These are phyloP conservation scores for Cephaloascus albidus DNA, from an alignment of 805 yeast species.

Conservation along the genomic window DNA sequence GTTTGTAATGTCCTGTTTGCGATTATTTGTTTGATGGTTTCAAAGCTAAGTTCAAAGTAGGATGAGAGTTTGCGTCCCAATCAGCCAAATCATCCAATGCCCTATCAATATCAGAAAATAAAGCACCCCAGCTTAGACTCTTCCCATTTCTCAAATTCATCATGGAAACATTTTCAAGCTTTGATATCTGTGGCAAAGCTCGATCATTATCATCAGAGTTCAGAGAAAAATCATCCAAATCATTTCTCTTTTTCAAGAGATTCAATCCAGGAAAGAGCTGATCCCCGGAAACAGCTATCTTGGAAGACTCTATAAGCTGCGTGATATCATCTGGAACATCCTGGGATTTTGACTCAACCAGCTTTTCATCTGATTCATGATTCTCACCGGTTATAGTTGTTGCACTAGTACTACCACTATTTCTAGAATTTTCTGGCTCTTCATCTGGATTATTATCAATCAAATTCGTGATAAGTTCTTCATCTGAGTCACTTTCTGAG, in stretches of 20 bases:
- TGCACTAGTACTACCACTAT: not conserved
- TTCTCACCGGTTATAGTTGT: not conserved
- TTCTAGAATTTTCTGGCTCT: too few relatives aligned
- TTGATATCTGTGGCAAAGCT: not conserved
- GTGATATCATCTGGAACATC: not conserved
- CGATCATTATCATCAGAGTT: too few relatives aligned
- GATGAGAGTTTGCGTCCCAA: not conserved
- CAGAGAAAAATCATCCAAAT: not conserved
- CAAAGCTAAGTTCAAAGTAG: not conserved
- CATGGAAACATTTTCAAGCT: not conserved
- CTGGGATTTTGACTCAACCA: too few relatives aligned
- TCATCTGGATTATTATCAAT: conserved; percentile 4
- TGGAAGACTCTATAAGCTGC: not conserved
- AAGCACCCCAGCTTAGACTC: conserved; percentile 9
- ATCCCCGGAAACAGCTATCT: not conserved
- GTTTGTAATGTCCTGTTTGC: too few relatives aligned
- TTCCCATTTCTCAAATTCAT: not conserved
- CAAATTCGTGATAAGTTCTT: conserved; percentile 11
- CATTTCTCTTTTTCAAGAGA: not conserved
- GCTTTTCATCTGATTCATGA: too few relatives aligned
- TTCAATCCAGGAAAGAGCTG: not conserved
- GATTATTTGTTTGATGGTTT: not conserved
- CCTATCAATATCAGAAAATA: conserved; percentile 11
- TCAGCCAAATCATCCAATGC: conserved; percentile 4
- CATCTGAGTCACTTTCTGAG: conserved; percentile 12